Evolutionary conservation across 768 basidiomycete genomes (phyloP), one percentile per base, ranked within the genome.

Genomic region (Exidia glandulosa): DNA sequence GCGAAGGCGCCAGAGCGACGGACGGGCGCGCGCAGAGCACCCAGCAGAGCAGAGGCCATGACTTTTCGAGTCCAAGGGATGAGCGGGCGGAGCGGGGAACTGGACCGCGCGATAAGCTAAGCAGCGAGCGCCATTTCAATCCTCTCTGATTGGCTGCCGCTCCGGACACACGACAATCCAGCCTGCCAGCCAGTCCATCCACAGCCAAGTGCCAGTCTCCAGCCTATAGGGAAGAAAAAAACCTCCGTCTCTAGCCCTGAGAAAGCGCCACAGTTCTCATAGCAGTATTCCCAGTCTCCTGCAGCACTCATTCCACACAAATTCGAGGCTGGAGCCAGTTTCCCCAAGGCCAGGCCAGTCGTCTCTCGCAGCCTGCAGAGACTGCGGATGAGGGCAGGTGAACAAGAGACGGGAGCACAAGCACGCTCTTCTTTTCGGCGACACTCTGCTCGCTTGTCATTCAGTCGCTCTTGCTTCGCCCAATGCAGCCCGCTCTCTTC

Each of bases 1-100:
- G 57, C 32, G 36, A 33, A 33, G 59, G 36, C 36, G 58, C 50
- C 61, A 14, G 61, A 29, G 34, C 61, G 61, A 27, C 61, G 58
- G 34, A 56, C 37, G 14, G 61, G 61, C 13, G 58, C 59, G 29
- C 61, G 61, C 23, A 62, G 59, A 32, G 59, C 58, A 30, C 54
- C 52, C 34, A 60, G 33, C 13, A 50, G 25, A 54, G 25, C 50
- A 13, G 50, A 6, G 50, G 50, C 50, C 50, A 54, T 54, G 27
- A 54, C 16, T 23, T 54, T 23, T 14, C 7, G 30, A 54, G 27
- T 29, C 25, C 27, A 29, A 54, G 25, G 30, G 16, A 54, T 13
- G 50, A 31, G 14, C 14, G 27, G 25, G 7, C 16, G 48, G 48
- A 13, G 48, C 36, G 10, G 10, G 10, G 36, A 37, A 37, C 41